Evolutionary conservation across 371 early-diverging fungal genomes (phyloP).

Genomic region (Circinella minor): DNA sequence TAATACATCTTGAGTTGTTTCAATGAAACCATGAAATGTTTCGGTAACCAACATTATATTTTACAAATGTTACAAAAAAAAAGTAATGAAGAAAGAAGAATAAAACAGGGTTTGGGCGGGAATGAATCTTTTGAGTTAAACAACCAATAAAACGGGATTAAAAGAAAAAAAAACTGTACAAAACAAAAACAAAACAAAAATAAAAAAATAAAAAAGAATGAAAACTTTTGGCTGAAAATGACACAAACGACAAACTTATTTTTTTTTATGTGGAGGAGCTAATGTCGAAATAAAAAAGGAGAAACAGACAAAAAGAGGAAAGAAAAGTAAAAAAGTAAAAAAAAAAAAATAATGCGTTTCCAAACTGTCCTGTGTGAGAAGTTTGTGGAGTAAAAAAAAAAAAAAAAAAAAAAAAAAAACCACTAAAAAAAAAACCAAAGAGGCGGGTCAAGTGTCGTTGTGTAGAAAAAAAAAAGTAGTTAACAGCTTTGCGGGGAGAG

Average conservation of each 20-base stretch:
- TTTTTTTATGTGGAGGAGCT: slow-evolving; percentile 15
- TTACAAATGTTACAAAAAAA: background rate
- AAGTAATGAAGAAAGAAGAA: background rate
- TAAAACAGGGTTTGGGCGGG: too few species aligned
- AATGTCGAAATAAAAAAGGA: slow-evolving; percentile 19
- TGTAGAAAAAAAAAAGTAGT: background rate
- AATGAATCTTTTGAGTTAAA: background rate
- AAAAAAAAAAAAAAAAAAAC: background rate
- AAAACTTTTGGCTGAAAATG: too few species aligned
- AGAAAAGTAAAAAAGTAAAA: background rate
- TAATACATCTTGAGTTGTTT: slow-evolving; percentile 66
- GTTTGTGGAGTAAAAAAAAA: slow-evolving; percentile 10
- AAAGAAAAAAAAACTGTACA: background rate
- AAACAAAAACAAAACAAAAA: too few species aligned
- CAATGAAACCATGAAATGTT: slow-evolving; percentile 60
- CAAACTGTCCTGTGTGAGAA: background rate
- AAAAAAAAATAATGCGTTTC: background rate
- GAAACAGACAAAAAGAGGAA: slow-evolving; percentile 1
- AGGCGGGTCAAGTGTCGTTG: background rate
- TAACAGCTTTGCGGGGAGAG: background rate
- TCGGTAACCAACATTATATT: slow-evolving; percentile 37
- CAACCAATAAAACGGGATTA: slow-evolving; percentile 5
- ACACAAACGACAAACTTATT: too few species aligned
- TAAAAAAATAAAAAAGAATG: too few species aligned
- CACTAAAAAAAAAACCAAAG: background rate